Evolutionary conservation across 192 early-diverging fungal species (phyloP).

Genomic region (Obelidium mucronatum): DNA sequence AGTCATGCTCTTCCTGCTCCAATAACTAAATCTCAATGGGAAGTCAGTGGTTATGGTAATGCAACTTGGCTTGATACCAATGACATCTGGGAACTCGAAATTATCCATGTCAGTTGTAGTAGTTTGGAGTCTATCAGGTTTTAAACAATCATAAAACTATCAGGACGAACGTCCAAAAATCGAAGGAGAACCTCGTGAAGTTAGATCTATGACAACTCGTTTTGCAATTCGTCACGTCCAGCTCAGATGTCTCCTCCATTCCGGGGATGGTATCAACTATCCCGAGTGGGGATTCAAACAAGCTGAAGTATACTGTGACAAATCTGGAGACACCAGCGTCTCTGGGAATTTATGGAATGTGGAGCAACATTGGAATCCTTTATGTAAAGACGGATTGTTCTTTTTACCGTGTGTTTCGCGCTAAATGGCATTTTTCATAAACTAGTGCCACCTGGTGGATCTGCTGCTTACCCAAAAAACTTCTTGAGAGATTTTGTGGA

Average conservation of each 20-base stretch:
- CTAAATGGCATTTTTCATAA: conserved; percentile 1
- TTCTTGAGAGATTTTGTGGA: conserved; percentile 88
- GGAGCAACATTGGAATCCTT: conserved; percentile 83
- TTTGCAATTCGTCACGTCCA: conserved; percentile 80
- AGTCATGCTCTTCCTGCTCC: conserved; percentile 82
- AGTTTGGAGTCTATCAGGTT: not conserved
- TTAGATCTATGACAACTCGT: conserved; percentile 79
- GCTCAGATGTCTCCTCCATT: conserved; percentile 79
- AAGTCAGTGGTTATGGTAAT: conserved; percentile 92
- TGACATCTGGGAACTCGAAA: conserved; percentile 91
- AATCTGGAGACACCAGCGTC: conserved; percentile 56
- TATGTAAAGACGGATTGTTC: conserved; percentile 52
- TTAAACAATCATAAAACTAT: not conserved
- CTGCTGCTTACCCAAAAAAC: conserved; percentile 67
- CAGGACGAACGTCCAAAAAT: conserved; percentile 7
- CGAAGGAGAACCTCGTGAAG: conserved; percentile 25
- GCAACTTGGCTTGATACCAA: conserved; percentile 74
- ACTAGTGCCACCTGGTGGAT: conserved; percentile 76
- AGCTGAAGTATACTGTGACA: conserved; percentile 89
- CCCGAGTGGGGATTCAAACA: conserved; percentile 98
- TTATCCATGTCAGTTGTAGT: conserved; percentile 63
- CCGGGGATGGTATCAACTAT: conserved; percentile 69
- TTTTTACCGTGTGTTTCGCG: conserved; percentile 19
- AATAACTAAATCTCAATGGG: conserved; percentile 75
- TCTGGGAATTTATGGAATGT: conserved; percentile 88